phyloP scores from a whole-genome alignment of 345 rosid genomes.

The Ricinus communis region DNA sequence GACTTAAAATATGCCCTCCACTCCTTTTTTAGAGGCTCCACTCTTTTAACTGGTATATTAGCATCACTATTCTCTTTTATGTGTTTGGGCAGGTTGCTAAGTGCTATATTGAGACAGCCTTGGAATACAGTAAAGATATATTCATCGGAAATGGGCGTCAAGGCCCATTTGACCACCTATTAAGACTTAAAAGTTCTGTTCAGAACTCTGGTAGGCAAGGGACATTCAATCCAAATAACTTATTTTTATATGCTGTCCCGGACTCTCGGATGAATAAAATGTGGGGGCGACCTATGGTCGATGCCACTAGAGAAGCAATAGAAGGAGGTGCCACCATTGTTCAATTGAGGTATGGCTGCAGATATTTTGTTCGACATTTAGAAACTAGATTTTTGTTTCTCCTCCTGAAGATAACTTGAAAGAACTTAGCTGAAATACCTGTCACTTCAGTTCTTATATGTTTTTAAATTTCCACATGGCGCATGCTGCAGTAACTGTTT shows the following conservation, averaged over 20 bases:
- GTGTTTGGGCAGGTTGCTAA: constrained; percentile 65
- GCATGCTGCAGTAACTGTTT: not conserved
- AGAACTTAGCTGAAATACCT: not conserved
- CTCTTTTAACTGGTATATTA: not conserved
- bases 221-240: constrained; percentile 55
- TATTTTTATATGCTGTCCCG: constrained; percentile 86
- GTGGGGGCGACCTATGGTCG: constrained; percentile 67
- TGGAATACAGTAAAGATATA: constrained; percentile 80
- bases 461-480: not conserved
- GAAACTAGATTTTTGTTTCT: not conserved
- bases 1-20: not conserved
- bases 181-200: constrained; percentile 51
- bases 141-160: constrained; percentile 77
- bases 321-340: constrained; percentile 91
- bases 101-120: constrained; percentile 52
- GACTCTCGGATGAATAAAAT: constrained; percentile 78
- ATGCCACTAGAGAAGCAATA: constrained; percentile 71
- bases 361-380: not conserved
- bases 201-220: constrained; percentile 28
- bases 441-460: not conserved
- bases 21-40: not conserved
- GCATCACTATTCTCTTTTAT: constrained; percentile 10
- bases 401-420: not conserved
- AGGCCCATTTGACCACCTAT: constrained; percentile 91
- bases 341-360: constrained; percentile 63